Base-by-base conservation (phyloP, 805 yeast genomes). In the Ogataea paradorogensis region DNA sequence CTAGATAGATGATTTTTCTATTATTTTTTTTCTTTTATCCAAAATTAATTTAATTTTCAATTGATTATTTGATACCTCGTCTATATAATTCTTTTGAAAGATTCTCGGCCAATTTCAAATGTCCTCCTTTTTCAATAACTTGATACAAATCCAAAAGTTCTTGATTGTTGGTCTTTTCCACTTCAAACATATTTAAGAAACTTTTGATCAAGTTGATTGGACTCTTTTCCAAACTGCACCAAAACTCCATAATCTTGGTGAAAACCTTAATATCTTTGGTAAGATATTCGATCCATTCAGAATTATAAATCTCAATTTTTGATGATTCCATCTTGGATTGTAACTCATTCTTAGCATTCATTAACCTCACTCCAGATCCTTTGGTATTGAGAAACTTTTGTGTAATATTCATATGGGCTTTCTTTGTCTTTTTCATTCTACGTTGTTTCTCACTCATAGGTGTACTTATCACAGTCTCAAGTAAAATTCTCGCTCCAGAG, bases 381-480 rank as follows among this genome's bases (percentile, higher is more conserved):
- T 13, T 30, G 15, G 33, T 20, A 5, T 33, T 36, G 11, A 32
- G 30, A 22, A 37, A 38, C 13, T 33, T 33, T 15, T 36, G 27
- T n/a, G 45, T 22, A 14, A 47, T 36, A 27, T 28, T 33, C 4
- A 15, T 9, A 23, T 43, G 47, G 10, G 42, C 39, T 31, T 40
- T 35, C 10, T 22, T 15, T 20, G 40, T 14, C 7, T 40, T 27
- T 18, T 33, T 37, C 29, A 27, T 21, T 3, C 24, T 24, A 10
- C 25, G 35, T 14, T 15, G 30, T 14, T 25, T 27, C 16, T 16
- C 29, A 16, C 9, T 35, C 30, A 32, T 15, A 3, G 42, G 38
- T 3, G 40, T 22, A 2, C 43, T 32, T 9, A 41, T 21, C 14
- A 50, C 22, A n/a, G 44, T 29, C 27, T 47, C 45, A 37, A 46